Evolutionary conservation across 805 yeast species (phyloP).

Genomic region (Teunomyces panamensis): DNA sequence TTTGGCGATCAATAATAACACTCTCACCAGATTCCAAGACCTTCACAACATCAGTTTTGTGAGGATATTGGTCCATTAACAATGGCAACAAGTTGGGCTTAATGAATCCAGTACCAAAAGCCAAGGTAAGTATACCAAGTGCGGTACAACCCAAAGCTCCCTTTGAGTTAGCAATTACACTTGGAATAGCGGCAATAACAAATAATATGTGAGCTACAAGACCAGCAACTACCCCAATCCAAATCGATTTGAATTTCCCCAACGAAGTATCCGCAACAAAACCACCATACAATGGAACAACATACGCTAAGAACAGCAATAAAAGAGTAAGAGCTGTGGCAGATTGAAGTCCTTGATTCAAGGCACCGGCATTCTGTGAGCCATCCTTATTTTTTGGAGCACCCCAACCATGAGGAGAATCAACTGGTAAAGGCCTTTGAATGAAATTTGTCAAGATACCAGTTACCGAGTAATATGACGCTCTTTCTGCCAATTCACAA

Average conservation of each 20-base stretch:
- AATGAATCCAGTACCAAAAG: constrained; percentile 51
- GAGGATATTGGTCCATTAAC: constrained; percentile 50
- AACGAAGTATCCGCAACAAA: constrained; percentile 47
- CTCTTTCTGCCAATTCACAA: constrained; percentile 53
- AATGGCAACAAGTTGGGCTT: constrained; percentile 53
- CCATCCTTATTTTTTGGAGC: constrained; percentile 26
- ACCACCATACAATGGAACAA: constrained; percentile 52
- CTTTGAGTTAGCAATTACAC: constrained; percentile 32
- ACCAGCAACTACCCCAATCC: constrained; percentile 49
- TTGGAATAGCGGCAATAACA: constrained; percentile 48
- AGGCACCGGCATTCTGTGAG: constrained; percentile 48
- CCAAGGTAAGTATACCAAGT: constrained; percentile 38
- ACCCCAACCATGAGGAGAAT: constrained; percentile 46
- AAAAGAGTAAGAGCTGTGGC: constrained; percentile 48
- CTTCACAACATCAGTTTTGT: constrained; percentile 56
- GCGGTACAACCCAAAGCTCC: constrained; percentile 36
- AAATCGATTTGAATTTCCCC: constrained; percentile 48
- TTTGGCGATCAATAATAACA: constrained; percentile 54
- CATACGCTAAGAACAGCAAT: constrained; percentile 48
- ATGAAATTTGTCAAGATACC: constrained; percentile 48
- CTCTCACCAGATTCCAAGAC: constrained; percentile 59
- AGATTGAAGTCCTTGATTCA: constrained; percentile 42
- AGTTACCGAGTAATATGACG: constrained; percentile 48
- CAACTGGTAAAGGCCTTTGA: constrained; percentile 50
- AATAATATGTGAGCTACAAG: constrained; percentile 47